Conservation (phyloP, 495 filamentous ascomycete species). For the Pyronema domesticum region DNA sequence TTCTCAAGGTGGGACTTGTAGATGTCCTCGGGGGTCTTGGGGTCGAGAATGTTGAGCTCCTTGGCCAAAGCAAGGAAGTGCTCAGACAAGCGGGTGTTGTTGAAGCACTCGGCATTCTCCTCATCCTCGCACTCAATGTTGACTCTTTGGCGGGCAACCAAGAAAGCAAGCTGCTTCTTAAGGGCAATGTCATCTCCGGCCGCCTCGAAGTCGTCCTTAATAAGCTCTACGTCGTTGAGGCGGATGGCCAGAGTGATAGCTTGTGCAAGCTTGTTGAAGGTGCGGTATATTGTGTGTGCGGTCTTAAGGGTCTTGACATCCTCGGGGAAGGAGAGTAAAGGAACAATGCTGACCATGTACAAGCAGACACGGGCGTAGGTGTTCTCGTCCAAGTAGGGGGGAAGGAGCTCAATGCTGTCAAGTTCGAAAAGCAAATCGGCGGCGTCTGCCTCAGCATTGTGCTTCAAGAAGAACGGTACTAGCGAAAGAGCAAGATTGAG, state of each 20-base stretch:
- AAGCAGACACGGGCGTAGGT: constrained; percentile 84
- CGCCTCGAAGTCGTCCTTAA: constrained; percentile 57
- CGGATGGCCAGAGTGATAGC: constrained; percentile 88
- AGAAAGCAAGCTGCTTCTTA: constrained; percentile 87
- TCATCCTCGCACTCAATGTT: constrained; percentile 58
- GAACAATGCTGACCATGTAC: constrained; percentile 97
- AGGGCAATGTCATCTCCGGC: constrained; percentile 56
- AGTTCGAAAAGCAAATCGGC: constrained; percentile 93
- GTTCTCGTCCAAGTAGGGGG: constrained; percentile 76
- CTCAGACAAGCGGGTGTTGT: constrained; percentile 70
- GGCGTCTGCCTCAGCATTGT: constrained; percentile 94
- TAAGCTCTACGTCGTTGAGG: constrained; percentile 68
- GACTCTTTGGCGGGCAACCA: constrained; percentile 81
- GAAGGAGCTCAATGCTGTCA: constrained; percentile 89
- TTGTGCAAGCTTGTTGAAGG: constrained; percentile 78
- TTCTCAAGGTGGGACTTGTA: constrained; percentile 98
- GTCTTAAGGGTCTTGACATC: constrained; percentile 84
- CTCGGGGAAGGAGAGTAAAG: constrained; percentile 89
- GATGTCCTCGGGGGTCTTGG: constrained; percentile 94
- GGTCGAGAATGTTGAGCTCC: constrained; percentile 90
- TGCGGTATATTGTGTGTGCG: constrained; percentile 79
- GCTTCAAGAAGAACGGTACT: constrained; percentile 87
- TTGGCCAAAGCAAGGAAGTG: constrained; percentile 89
- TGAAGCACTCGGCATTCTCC: constrained; percentile 61
- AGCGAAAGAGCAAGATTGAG: constrained; percentile 63